Conservation (phyloP, 176 grass and related monocot species). For the Dactylis glomerata region DNA sequence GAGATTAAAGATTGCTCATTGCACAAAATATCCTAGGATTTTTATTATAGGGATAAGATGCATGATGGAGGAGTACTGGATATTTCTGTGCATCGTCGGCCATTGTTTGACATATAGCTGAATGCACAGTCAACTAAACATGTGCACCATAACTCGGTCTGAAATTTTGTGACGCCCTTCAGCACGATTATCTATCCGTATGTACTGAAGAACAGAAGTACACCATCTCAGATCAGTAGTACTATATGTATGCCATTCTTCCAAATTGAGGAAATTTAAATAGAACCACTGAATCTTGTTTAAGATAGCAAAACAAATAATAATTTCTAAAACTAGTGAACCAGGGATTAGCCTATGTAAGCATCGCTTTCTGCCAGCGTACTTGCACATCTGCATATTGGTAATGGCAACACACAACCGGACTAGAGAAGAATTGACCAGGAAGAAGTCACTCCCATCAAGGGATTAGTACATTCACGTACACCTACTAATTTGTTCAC, state of each 20-base stretch:
- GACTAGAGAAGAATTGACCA: constrained; percentile 19
- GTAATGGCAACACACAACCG: constrained; percentile 19
- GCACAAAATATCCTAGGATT: background rate
- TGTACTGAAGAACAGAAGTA: background rate
- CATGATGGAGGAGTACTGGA: background rate
- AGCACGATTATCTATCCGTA: background rate
- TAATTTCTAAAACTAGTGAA: background rate
- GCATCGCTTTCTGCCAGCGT: constrained; percentile 34
- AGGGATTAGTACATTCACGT: background rate
- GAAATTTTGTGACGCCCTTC: background rate
- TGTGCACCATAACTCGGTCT: background rate
- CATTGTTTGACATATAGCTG: background rate
- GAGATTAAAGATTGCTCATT: constrained; percentile 12
- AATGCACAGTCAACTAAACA: background rate
- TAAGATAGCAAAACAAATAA: constrained; percentile 3
- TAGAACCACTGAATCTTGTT: constrained; percentile 40
- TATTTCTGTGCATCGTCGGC: background rate
- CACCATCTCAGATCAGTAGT: background rate
- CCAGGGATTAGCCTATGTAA: constrained; percentile 18
- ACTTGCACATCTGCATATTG: constrained; percentile 18
- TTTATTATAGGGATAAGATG: constrained; percentile 3
- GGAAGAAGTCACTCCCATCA: constrained; percentile 15
- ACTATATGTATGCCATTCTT: background rate
- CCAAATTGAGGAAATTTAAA: background rate
- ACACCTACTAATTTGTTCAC: too few relatives aligned